Base-by-base conservation (phyloP, 2,329 filamentous ascomycete species). In the Botrytis galanthina region DNA sequence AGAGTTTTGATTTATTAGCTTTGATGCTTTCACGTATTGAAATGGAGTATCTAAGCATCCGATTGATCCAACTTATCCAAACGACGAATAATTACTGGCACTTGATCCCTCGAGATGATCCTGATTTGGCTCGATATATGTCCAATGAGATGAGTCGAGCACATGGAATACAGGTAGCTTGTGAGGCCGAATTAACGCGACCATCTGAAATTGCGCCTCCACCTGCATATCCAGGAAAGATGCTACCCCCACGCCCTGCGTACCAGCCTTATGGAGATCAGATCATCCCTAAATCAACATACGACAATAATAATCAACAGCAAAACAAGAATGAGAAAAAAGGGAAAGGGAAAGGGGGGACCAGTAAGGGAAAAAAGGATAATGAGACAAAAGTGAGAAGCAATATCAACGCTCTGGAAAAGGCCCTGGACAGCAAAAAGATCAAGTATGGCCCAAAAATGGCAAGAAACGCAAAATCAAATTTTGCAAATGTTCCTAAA, bases 211-310 rank as follows among this genome's bases (percentile, higher is more conserved):
- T 67, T 42, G 60, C 73, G 29, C 51, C 74, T 14, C 54, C 70
- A n/a, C 68, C 71, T 64, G 68, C 74, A 64, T 71, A 48, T 18
- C 72, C 72, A 42, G 73, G 71, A 18, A 69, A 60, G n/a, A 48
- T 22, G 20, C 26, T 73, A 37, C 71, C 63, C 12, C 63, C 62
- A 1, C 37, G 39, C 2, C 63, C 64, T 10, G 39, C 42, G 2
- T 73, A 69, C n/a, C 60, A 39, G n/a, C 71, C 71, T 35, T 69
- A 73, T 69, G 71, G 71, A 20, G 26, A 46, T 14, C 51, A 42
- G 46, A 57, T 35, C 10, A 54, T 71, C 7, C 70, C 70, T 9
- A 67, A 37, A 32, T 12, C 29, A 16, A 44, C 59, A 44, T 29
- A 37, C 39, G 62, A 12, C 22, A 70, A 70, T 39, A 32, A 29